Base-by-base conservation (phyloP, 805 yeast genomes). In the Barnettozyma vustinii region DNA sequence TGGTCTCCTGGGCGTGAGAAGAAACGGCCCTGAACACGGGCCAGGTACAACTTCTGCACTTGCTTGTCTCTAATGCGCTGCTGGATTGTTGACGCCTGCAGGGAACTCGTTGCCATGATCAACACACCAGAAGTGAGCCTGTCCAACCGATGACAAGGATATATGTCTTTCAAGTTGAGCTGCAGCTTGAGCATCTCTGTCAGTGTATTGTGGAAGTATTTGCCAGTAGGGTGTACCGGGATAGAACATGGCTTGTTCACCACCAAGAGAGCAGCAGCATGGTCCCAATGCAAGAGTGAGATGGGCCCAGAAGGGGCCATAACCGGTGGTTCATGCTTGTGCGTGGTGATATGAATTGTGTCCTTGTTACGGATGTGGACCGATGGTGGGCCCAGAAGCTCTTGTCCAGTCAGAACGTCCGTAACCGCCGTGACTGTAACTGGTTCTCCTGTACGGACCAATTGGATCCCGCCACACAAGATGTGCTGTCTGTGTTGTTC, bases 211-310 rank as follows among this genome's bases (percentile, higher is more conserved):
- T 81, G 78, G 62, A 90, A 66, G 73, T 83, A 81, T 52, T 90
- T 69, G 0, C 99, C 99, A 0, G 97, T 85, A 2, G 99, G 98
- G 63, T 94, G 99, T 0, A 88, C 96, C 0, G 99, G 97, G 1
- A 92, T 75, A 0, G 98, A 96, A 5, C 92, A 77, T 0, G 99
- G 99, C 56, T 94, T 94, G 62, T 92, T 95, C 9, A 94, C 83
- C 2, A 87, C 96, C 8, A 94, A 72, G 13, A 89, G 63, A 42
- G n/a, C 33, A 5, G 33, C 16, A 2, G 33, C 16, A n/a, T 30
- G n/a, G 33, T 30, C 33, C n/a, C 16, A 30, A 7, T 30, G 33
- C 33, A 30, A 30, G 8, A 47, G 19, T 4, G 36, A 37, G 25
- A 46, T 43, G 16, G 20, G 36, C 83, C 67, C 46, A 6, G 26